Conservation (phyloP, 108 stramenopile species). For the Seminavis robusta region DNA sequence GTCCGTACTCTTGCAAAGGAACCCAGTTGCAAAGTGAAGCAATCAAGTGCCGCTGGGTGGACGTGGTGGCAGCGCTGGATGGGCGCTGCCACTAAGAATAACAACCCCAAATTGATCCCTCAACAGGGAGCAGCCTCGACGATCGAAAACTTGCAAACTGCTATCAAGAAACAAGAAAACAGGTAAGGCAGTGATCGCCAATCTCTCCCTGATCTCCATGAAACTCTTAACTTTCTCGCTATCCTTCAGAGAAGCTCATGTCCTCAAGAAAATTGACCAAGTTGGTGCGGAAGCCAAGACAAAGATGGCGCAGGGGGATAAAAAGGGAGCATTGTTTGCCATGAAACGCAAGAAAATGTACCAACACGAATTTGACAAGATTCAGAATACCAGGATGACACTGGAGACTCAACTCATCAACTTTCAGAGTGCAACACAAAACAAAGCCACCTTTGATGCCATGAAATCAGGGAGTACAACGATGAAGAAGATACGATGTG, state of each 20-base stretch:
- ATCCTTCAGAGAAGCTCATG: neutral
- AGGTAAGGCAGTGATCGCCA: too few relatives aligned
- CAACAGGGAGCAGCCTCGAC: too few relatives aligned
- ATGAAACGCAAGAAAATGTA: slow-evolving; percentile 88
- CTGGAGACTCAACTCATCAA: slow-evolving; percentile 82
- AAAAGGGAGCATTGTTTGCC: slow-evolving; percentile 69
- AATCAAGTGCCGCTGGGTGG: too few relatives aligned
- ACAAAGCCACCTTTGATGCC: slow-evolving; percentile 80
- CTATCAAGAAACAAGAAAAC: too few relatives aligned
- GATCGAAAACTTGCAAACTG: too few relatives aligned
- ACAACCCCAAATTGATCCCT: too few relatives aligned
- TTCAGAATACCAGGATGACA: slow-evolving; percentile 79
- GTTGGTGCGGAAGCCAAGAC: neutral
- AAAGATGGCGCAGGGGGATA: slow-evolving; percentile 42
- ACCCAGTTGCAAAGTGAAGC: too few relatives aligned
- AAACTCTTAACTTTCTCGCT: too few relatives aligned
- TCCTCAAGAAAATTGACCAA: neutral
- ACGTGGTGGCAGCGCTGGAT: too few relatives aligned
- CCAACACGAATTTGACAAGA: slow-evolving; percentile 87
- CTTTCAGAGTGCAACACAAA: slow-evolving; percentile 78
- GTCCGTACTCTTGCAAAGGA: too few relatives aligned
- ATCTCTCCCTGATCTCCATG: too few relatives aligned
- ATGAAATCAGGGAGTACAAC: slow-evolving; percentile 70
- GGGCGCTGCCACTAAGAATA: too few relatives aligned
- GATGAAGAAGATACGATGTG: slow-evolving; percentile 64